Percentiles rank a stretch among this genome's conserved stretches.
These are phyloP conservation scores for Kodamaea sp. DNA, from an alignment of 1,139 yeast genomes.

Conservation along the genomic window DNA sequence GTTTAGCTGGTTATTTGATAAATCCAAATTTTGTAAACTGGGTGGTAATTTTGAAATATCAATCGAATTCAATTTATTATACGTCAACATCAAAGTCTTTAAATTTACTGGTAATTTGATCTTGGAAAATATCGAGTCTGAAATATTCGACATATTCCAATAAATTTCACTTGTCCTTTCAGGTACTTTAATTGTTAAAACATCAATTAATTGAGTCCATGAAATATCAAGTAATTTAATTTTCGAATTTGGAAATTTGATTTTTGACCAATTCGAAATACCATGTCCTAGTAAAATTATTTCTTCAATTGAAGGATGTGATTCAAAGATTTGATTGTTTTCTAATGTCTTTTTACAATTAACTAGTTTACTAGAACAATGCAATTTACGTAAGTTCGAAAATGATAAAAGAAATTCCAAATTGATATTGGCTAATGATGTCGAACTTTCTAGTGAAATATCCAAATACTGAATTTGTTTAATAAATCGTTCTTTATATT, in stretches of 20 bases:
- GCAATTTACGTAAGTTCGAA: conserved; percentile 29
- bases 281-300: conserved; percentile 34
- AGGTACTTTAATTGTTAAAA: conserved; percentile 19
- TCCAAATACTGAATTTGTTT: conserved; percentile 18
- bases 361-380: conserved; percentile 24
- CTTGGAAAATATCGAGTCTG: conserved; percentile 11
- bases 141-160: conserved; percentile 30
- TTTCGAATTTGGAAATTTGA: conserved; percentile 17
- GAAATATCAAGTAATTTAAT: conserved; percentile 33
- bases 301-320: conserved; percentile 17
- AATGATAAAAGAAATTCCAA: conserved; percentile 23
- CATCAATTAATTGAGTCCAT: conserved; percentile 25
- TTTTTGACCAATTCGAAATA: conserved; percentile 27
- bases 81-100: conserved; percentile 33
- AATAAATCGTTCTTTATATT: conserved; percentile 18
- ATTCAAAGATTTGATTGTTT: conserved; percentile 3
- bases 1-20: conserved; percentile 22
- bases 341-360: conserved; percentile 7
- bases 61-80: conserved; percentile 23
- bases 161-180: conserved; percentile 22
- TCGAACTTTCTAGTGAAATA: conserved; percentile 26
- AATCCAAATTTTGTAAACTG: conserved; percentile 27
- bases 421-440: conserved; percentile 17
- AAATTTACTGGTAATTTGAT: conserved; percentile 21
- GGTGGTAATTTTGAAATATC: conserved; percentile 24